Base-by-base conservation (phyloP, 495 filamentous ascomycete genomes). In the Glonium stellatum region DNA sequence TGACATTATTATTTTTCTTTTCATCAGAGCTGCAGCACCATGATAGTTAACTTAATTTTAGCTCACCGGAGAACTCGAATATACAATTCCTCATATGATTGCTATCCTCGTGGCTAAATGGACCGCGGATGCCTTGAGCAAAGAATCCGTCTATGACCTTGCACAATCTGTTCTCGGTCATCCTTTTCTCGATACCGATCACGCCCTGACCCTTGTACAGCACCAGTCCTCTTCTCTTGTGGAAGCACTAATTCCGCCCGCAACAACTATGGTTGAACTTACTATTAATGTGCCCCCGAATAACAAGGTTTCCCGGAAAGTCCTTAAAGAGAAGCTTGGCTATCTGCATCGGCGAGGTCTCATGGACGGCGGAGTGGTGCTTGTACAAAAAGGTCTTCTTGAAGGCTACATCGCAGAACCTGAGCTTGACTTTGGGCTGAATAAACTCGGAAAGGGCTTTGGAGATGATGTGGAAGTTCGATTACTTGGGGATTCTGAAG, bases 91-190 rank as follows among this genome's bases (percentile, higher is more conserved):
- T 41, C 74, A 80, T 61, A 81, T 82, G 79, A 76, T 80, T 35
- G 77, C 79, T 31, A 82, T 82, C 60, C 66, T 82, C 4, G 75
- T 79, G 1, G 79, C 79, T 0, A 82, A 82, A 67, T 82, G 79
- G 79, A 74, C 77, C 10, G 78, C 79, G 15, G 79, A 82, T 60
- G 72, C 72, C 5, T 62, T 82, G 3, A 71, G 73, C 58, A 64
- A 71, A 22, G 77, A 81, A 56, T 67, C 77, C 25, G 77, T 82
- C 13, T 82, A 81, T 55, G 79, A 81, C 57, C 71, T 81, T 27
- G 76, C 79, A 36, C 79, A 81, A 62, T 72, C 76, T 10, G 74
- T 81, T 21, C 75, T 82, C 5, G 78, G 78, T 0, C 79, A 82
- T 52, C 79, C 79, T 1, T 82, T 82, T 67, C 72, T 81, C 44